phyloP scores from a whole-genome alignment of 331 rosid species.

The Phaseolus coccineus region DNA sequence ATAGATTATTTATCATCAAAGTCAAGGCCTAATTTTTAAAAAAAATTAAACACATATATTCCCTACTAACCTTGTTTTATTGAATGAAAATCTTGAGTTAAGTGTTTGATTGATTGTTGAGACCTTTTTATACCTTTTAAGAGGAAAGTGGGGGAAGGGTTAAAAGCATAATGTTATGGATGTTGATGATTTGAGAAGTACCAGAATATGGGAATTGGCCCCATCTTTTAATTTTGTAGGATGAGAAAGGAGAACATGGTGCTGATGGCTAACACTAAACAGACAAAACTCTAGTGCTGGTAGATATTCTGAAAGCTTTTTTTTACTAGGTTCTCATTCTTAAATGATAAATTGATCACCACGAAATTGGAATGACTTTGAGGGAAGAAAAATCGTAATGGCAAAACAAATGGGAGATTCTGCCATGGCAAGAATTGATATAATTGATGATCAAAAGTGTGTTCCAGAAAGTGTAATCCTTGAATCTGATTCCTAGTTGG shows the following conservation, averaged over 20 bases:
- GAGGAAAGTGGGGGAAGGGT: constrained; percentile 12
- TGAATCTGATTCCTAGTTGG: constrained; percentile 30
- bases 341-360: constrained; percentile 9
- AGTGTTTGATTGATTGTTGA: neutral
- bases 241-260: neutral
- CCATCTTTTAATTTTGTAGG: constrained; percentile 6
- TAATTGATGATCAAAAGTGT: constrained; percentile 6
- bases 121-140: neutral
- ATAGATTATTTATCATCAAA: too few species aligned
- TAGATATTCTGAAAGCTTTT: neutral
- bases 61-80: too few species aligned
- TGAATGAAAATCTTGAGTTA: too few species aligned
- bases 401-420: neutral
- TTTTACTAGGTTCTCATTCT: constrained; percentile 11
- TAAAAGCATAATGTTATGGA: neutral
- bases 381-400: neutral
- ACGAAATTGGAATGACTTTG: constrained; percentile 1
- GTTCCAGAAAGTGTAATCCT: constrained; percentile 21
- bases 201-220: neutral
- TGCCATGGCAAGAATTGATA: constrained; percentile 8
- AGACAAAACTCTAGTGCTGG: constrained; percentile 16
- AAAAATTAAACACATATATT: too few species aligned
- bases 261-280: neutral
- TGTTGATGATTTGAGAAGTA: too few species aligned
- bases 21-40: too few species aligned